phyloP scores from a whole-genome alignment of 805 yeast species.

The Yarrowia sp. region DNA sequence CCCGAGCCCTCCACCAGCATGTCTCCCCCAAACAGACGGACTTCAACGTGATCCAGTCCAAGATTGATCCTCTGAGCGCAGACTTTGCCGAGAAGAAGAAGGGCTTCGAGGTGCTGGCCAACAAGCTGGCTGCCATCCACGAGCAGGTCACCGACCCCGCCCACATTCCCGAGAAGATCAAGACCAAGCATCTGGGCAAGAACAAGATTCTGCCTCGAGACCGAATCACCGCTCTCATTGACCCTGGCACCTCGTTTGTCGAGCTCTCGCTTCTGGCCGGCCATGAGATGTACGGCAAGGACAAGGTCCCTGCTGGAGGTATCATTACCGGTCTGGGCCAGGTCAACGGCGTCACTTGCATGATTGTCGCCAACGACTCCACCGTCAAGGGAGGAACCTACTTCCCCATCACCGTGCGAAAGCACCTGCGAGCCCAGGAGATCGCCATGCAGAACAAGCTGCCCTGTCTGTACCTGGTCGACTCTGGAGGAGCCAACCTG shows the following conservation, averaged over 20 bases:
- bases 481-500: constrained; percentile 50
- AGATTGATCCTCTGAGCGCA: constrained; percentile 43
- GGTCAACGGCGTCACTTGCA: constrained; percentile 47
- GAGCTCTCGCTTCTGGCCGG: constrained; percentile 49
- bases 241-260: constrained; percentile 48
- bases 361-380: constrained; percentile 49
- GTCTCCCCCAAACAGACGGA: constrained; percentile 37
- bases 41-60: constrained; percentile 43
- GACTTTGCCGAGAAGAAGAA: constrained; percentile 43
- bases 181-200: constrained; percentile 46
- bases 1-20: constrained; percentile 31
- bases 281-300: constrained; percentile 47
- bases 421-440: constrained; percentile 50
- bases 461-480: constrained; percentile 48
- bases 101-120: constrained; percentile 43
- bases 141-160: constrained; percentile 42
- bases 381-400: constrained; percentile 51
- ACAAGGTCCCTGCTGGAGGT: constrained; percentile 49
- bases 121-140: constrained; percentile 43
- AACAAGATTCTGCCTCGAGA: constrained; percentile 48
- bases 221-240: constrained; percentile 47
- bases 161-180: constrained; percentile 47
- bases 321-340: constrained; percentile 49
- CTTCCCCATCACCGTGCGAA: constrained; percentile 49
- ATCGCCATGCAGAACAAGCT: constrained; percentile 48